Base-by-base conservation (phyloP, 805 yeast species). In the Babjeviella inositovora region DNA sequence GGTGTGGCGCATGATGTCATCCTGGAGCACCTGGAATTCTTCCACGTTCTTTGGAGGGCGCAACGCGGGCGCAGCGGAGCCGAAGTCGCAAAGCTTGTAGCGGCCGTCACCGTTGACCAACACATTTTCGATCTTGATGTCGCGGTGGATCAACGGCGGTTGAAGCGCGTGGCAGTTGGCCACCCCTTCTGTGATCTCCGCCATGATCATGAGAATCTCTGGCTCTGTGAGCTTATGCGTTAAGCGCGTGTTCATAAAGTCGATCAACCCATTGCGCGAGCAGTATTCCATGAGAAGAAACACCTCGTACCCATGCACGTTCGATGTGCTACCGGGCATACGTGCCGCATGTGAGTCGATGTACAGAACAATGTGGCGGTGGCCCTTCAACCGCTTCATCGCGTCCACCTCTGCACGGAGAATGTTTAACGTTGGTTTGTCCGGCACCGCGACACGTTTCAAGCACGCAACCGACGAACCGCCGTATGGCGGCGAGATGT, bases 371-470 rank as follows among this genome's bases (percentile, higher is more conserved):
- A 90, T 70, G 41, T 74, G 72, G 21, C 64, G 62, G 32, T 77
- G 66, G 6, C 93, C 93, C 30, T 72, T 57, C 16, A 90, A 56
- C 14, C 93, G 58, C 47, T 81, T 79, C 97, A 90, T 87, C 8
- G 96, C 93, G 42, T 90, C 97, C 9, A 90, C 98, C 45, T 90
- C 99, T 18, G 92, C 94, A 31, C 97, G 57, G 23, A 90, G 55
- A 13, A 74, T 63, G 36, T 79, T 81, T 42, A 90, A 58, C 24
- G 76, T 77, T 38, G 70, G 65, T 47, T 90, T 90, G 42, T 76
- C 82, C 4, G 96, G 96, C 3, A 90, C 98, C 15, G 74, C 74
- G n/a, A 90, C 97, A 32, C 98, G 63, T 47, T 90, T 90, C 38
- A 90, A 57, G 43, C 97, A 90, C 5, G 87, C 95, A 8, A 59